Evolutionary conservation across 495 filamentous ascomycete species (phyloP), one percentile per base, ranked within the genome.

Genomic region (Aspergillus campestris): DNA sequence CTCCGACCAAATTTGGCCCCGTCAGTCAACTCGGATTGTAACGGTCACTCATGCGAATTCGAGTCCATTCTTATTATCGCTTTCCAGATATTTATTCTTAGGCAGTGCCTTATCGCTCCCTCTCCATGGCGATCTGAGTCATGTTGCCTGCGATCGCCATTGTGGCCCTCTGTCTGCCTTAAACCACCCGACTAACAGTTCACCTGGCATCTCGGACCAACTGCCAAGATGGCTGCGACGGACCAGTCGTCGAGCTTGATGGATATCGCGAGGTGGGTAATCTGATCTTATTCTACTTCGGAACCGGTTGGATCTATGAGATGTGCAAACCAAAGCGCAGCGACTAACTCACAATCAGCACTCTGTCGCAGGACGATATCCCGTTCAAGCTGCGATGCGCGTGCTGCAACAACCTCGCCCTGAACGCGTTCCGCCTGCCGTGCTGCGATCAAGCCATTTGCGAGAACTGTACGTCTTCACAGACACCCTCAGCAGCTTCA

Each of bases 401-500:
- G 33, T 86, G 85, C 47, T 97, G 92, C 68, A 92, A 83, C 63
- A 87, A 86, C 59, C 74, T 97, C 34, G 89, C 87, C n/a, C 69
- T 91, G 48, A 90, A 95, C 58, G 87, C 91, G 2, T 94, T 89
- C 54, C 82, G 87, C 29, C 69, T 95, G 8, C 89, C 90, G 6
- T 99, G 92, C 64, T 99, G 92, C 64, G 91, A 96, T 58, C 89
- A 95, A 56, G 81, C 85, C 18, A 94, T 96, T 45, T 97, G 94
- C 67, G 86, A 91, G 57, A 78, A 69, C 44, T 98, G 92, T 95
- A 69, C 65, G 87, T 56, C 37, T 39, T 28, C 31, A 33, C 35
- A 6, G 40, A 24, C 6, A 38, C 27, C 45, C 15, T 37, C 24
- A 38, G 3, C 10, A 42, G 33, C 3, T 35, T 37, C 2, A 27